Base-by-base conservation (phyloP, 2,329 filamentous ascomycete species). In the Penicillium frequentans region DNA sequence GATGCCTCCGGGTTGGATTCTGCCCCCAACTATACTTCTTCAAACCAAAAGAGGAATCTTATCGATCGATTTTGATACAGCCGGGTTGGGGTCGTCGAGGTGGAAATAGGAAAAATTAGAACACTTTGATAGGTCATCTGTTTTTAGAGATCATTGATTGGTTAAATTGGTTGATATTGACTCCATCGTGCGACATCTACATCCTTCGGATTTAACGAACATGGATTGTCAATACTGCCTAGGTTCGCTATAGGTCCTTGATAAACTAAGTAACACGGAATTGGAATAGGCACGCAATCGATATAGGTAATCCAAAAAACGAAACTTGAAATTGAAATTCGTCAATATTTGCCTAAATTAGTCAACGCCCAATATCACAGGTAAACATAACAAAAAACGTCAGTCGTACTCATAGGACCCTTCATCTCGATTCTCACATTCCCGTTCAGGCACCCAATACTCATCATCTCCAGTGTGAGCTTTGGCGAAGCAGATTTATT, bases 381-480 rank as follows among this genome's bases (percentile, higher is more conserved):
- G 47, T 55, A 55, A 24, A 42, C 43, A 43, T 53, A 58, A 31
- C 52, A 13, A 52, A 49, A 80, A 79, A 5, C 74, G 77, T 4
- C 78, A 77, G 77, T 67, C 0, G 78, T 80, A 52, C 71, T 75
- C 64, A 78, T 73, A 16, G 75, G 57, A 45, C 77, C 72, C 5
- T 64, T 61, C 56, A 80, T 75, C 8, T 63, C 70, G 33, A 75
- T 70, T n/a, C 60, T 56, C n/a, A 24, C 9, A 7, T 64, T 62
- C 1, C 70, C 70, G 31, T 73, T 68, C 7, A 75, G 73, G 14
- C 64, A 63, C 0, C 76, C 77, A 23, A 80, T 43, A 48, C 77
- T 67, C 49, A 82, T 63, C 0, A 64, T 61, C 5, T 78, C 71
- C 13, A 83, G 68, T 4, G 76, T 79, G 44, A 78, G 75, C 45